These are phyloP conservation scores for Scheffersomyces coipomensis DNA, from an alignment of 805 yeast genomes.

Conservation along the genomic window DNA sequence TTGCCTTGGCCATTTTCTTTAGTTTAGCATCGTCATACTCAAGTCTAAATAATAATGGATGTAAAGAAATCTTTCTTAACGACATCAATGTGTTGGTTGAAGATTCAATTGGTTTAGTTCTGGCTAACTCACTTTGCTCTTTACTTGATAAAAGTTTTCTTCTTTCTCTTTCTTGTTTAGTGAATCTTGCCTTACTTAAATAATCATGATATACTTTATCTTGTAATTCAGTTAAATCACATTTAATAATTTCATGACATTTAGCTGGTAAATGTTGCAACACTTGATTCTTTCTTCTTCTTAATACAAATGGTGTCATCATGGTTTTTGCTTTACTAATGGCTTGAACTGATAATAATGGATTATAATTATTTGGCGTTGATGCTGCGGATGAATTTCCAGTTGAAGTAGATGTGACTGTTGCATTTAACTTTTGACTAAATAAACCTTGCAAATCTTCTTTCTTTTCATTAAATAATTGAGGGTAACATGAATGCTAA, in stretches of 20 bases:
- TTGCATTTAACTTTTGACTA: constrained; percentile 70
- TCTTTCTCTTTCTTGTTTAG: constrained; percentile 43
- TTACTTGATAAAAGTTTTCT: constrained; percentile 35
- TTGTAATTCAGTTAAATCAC: constrained; percentile 62
- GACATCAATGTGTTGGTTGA: constrained; percentile 80
- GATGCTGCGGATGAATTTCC: constrained; percentile 2
- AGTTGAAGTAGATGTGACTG: constrained; percentile 4
- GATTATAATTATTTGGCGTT: constrained; percentile 56
- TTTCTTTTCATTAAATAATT: constrained; percentile 72
- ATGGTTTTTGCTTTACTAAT: constrained; percentile 90
- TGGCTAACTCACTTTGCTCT: constrained; percentile 30
- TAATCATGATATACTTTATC: constrained; percentile 58
- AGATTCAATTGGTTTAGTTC: constrained; percentile 34
- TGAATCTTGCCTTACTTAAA: constrained; percentile 43
- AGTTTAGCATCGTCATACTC: constrained; percentile 56
- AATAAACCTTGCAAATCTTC: constrained; percentile 82
- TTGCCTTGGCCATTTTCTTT: constrained; percentile 67
- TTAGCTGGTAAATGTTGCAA: constrained; percentile 85
- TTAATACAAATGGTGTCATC: constrained; percentile 96
- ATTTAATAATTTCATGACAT: constrained; percentile 57
- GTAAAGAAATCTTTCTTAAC: constrained; percentile 88
- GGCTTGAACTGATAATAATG: constrained; percentile 86
- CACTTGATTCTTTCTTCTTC: constrained; percentile 92
- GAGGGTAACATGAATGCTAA: constrained; percentile 89
- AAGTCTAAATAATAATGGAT: constrained; percentile 80